phyloP scores from a whole-genome alignment of 495 filamentous ascomycete species.

The Ramalina peruviana region DNA sequence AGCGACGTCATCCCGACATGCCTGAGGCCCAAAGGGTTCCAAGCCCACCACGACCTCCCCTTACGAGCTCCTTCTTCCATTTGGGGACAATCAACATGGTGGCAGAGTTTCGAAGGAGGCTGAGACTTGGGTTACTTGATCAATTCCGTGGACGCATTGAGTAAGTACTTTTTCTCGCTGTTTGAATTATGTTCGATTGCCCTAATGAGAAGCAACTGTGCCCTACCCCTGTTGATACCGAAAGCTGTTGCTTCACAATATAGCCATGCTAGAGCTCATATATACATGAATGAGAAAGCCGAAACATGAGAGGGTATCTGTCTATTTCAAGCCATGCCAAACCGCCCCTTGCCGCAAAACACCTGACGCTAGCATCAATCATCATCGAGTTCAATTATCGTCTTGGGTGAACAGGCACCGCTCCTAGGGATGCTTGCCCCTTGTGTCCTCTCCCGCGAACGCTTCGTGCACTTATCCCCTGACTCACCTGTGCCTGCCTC shows the following conservation, averaged over 20 bases:
- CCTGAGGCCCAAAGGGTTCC: no score
- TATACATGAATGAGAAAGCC: neutral
- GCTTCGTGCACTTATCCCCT: neutral
- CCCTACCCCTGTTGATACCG: no score
- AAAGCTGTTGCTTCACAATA: no score
- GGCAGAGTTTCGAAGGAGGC: no score
- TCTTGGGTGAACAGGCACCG: neutral
- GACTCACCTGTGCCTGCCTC: constrained; percentile 16
- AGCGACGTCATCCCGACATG: no score
- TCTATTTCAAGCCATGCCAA: neutral
- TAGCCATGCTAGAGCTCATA: neutral
- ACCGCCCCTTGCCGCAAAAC: neutral
- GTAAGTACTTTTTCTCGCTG: no score
- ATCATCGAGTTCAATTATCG: constrained; percentile 14
- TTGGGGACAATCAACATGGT: no score
- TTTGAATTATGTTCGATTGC: neutral
- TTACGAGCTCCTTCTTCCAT: no score
- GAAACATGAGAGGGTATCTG: neutral
- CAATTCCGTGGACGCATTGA: no score
- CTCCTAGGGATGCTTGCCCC: neutral
- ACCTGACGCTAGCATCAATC: constrained; percentile 1
- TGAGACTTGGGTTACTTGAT: no score
- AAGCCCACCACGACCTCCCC: no score
- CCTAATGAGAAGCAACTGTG: neutral
- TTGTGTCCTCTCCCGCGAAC: neutral